phyloP scores from a whole-genome alignment of 306 rosid species.

The Trifolium fragiferum region DNA sequence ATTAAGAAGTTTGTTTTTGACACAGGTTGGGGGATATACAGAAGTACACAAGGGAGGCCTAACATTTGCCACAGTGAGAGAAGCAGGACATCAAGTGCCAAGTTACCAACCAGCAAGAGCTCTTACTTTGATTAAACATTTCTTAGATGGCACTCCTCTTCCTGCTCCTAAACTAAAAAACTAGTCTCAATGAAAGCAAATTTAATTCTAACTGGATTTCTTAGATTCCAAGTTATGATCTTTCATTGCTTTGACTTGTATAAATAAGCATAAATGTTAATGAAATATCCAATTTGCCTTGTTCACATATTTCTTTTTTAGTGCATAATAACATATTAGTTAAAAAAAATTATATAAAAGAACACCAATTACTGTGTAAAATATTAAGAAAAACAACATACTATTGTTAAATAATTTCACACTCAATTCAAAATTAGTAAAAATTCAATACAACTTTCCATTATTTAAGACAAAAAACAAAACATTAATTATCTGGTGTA shows the following conservation, averaged over 20 bases:
- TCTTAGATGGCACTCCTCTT: constrained; percentile 68
- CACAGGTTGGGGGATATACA: constrained; percentile 76
- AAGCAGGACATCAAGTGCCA: constrained; percentile 95
- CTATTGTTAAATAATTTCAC: too few relatives aligned
- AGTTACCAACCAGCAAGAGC: constrained; percentile 86
- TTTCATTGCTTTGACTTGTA: constrained; percentile 8
- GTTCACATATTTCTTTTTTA: not conserved
- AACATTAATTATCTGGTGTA: too few relatives aligned
- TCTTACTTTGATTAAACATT: constrained; percentile 65
- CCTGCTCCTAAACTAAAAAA: constrained; percentile 49
- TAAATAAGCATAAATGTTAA: constrained; percentile 14
- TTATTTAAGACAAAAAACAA: too few relatives aligned
- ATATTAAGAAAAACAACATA: not conserved
- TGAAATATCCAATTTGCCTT: constrained; percentile 9
- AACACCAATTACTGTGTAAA: not conserved
- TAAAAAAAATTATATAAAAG: too few relatives aligned
- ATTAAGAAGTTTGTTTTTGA: constrained; percentile 1
- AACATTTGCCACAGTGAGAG: constrained; percentile 80
- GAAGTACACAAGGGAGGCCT: constrained; percentile 65
- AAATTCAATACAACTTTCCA: too few relatives aligned
- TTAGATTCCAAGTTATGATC: constrained; percentile 5
- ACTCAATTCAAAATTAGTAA: too few relatives aligned
- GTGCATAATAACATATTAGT: not conserved
- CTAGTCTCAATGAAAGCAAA: constrained; percentile 37
- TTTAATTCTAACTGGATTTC: constrained; percentile 20